A percentile compares a stretch with the other conserved stretches of the same genome.
These are phyloP conservation scores for Neofusicoccum kwambonambiense DNA, from an alignment of 2,329 filamentous ascomycete species.

Conservation along the genomic window DNA sequence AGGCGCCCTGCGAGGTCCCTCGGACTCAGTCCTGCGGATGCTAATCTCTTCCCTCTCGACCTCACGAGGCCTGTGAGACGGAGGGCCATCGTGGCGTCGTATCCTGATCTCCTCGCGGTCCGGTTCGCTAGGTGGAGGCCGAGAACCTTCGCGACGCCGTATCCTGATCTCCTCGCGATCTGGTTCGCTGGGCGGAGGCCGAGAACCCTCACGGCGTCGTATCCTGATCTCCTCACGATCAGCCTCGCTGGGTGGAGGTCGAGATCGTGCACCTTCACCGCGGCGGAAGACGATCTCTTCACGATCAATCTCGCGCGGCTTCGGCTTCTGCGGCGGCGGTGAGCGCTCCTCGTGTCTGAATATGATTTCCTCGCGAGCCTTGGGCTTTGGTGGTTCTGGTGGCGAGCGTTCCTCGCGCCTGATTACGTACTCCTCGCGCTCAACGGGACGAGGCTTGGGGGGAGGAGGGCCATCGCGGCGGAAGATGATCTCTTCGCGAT, in stretches of 20 bases:
- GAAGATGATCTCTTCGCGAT: conserved; percentile 41
- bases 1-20: conserved; percentile 28
- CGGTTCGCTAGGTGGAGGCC: conserved; percentile 35
- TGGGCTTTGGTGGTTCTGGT: conserved; percentile 23
- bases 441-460: conserved; percentile 30
- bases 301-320: conserved; percentile 31
- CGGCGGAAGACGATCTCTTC: conserved; percentile 46
- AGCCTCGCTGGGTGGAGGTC: conserved; percentile 35
- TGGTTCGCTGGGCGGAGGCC: conserved; percentile 35
- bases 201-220: conserved; percentile 37
- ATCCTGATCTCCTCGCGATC: conserved; percentile 51
- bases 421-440: conserved; percentile 22
- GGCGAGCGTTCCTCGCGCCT: conserved; percentile 24
- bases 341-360: conserved; percentile 17
- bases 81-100: conserved; percentile 37
- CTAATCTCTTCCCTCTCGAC: conserved; percentile 43
- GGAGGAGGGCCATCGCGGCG: conserved; percentile 22
- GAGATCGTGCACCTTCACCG: conserved; percentile 36
- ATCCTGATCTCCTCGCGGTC: conserved; percentile 51
- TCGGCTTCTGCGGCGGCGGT: conserved; percentile 4
- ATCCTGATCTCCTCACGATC: conserved; percentile 51
- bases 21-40: conserved; percentile 32
- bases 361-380: conserved; percentile 26
- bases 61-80: conserved; percentile 24
- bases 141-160: conserved; percentile 37